Evolutionary conservation across 176 grass and related monocot genomes (phyloP), one percentile per base, ranked within the genome.

Genomic region (Rhynchospora breviuscula): DNA sequence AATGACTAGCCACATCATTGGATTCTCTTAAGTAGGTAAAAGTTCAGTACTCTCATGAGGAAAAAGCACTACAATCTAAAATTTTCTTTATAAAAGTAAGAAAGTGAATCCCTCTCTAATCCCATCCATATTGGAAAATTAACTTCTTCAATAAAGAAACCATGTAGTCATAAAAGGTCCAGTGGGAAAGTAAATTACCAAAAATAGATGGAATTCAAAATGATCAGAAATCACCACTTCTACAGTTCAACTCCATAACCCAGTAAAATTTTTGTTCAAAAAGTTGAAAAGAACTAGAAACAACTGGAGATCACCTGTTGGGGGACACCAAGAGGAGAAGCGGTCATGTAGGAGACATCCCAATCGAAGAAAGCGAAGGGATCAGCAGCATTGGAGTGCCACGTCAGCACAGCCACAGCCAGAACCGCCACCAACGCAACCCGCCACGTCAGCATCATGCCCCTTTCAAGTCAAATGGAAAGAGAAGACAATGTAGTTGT

Each of bases 261-360:
- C 26, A 23, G 15, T 58, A 11, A 72, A 84, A 84, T 35, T 54
- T 47, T 47, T 21, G 18, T 0, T 8, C 1, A 45, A 72, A 5
- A 22, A 57, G 2, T 0, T 0, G 17, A 8, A 9, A 78, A 3
- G 15, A 31, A 80, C 23, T 11, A 13, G 0, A 29, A 33, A 4
- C 5, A 13, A 56, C 3, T 3, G 22, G 13, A 11, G 6, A 21
- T 17, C 8, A 97, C 94, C 94, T 97, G 54, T 63, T 97, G 92
- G 0, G 83, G 87, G 1, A 92, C 81, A 29, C 94, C 94, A 70
- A 97, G 94, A 19, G 94, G 94, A 35, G 92, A 90, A 0, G 84
- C 89, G 53, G 92, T 92, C 47, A 97, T 85, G 94, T 91, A 97
- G 84, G 94, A 92, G 86, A 97, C 87, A 78, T 97, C 90, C 94